A percentile compares a stretch with the other conserved stretches of the same genome.
phyloP scores from a whole-genome alignment of 495 filamentous ascomycete genomes.

The Daldinia bambusicola region DNA sequence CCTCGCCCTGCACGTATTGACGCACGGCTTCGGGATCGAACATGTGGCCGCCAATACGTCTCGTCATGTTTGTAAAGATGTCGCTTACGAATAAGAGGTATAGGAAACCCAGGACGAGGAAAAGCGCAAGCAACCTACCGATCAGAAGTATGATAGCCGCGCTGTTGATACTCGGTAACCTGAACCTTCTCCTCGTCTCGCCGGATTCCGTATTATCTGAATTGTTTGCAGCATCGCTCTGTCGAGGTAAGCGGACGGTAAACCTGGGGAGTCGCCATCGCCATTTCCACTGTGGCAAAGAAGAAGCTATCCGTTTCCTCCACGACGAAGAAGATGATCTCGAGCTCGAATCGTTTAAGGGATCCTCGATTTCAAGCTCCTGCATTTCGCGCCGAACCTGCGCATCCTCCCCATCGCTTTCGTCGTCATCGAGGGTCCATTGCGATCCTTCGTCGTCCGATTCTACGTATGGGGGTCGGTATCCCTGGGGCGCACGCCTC shows the following conservation, averaged over 20 bases:
- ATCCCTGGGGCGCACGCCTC: constrained; percentile 60
- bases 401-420: constrained; percentile 55
- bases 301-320: constrained; percentile 63
- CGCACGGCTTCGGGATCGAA: constrained; percentile 76
- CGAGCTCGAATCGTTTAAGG: constrained; percentile 56
- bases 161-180: constrained; percentile 41
- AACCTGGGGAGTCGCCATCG: constrained; percentile 60
- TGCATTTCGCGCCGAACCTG: constrained; percentile 83
- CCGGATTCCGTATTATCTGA: constrained; percentile 27
- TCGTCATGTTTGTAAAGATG: constrained; percentile 71
- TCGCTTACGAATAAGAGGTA: constrained; percentile 88
- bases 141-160: constrained; percentile 65
- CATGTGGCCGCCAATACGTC: constrained; percentile 58
- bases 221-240: constrained; percentile 28
- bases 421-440: constrained; percentile 56
- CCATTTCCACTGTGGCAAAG: constrained; percentile 60
- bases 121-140: constrained; percentile 75
- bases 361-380: constrained; percentile 89
- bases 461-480: constrained; percentile 81
- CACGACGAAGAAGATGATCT: constrained; percentile 54
- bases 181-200: constrained; percentile 43
- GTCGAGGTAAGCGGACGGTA: constrained; percentile 53
- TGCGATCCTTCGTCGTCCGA: constrained; percentile 58
- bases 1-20: constrained; percentile 72
- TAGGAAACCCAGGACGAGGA: constrained; percentile 77